These are phyloP conservation scores for Citrullus colocynthis DNA, from an alignment of 306 rosid species.

Conservation along the genomic window DNA sequence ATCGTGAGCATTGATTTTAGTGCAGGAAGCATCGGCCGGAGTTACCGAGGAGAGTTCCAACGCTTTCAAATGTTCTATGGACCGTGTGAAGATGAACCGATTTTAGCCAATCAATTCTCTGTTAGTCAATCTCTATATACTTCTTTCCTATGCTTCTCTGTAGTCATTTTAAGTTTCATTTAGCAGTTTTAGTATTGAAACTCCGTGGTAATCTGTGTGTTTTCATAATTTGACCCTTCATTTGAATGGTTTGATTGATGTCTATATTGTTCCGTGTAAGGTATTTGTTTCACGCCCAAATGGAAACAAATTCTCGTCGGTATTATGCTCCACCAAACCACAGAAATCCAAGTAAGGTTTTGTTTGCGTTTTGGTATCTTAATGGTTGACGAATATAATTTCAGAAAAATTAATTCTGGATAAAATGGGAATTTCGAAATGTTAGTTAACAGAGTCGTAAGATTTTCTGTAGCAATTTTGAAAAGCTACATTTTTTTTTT, in stretches of 20 bases:
- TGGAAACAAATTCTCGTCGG: slow-evolving; percentile 61
- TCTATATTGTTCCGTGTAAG: slow-evolving; percentile 17
- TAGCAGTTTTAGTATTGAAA: too few relatives aligned
- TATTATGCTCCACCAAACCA: slow-evolving; percentile 44
- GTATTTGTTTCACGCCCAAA: slow-evolving; percentile 68
- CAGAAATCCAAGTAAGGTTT: slow-evolving; percentile 27
- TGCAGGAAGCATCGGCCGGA: slow-evolving; percentile 86
- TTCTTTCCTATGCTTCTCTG: not conserved
- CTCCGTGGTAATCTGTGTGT: too few relatives aligned
- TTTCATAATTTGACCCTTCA: too few relatives aligned
- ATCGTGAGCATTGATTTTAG: slow-evolving; percentile 17
- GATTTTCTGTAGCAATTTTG: too few relatives aligned
- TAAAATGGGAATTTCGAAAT: too few relatives aligned
- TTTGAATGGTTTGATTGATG: not conserved
- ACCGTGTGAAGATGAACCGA: slow-evolving; percentile 62
- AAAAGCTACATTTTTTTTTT: too few relatives aligned
- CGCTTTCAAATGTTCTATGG: slow-evolving; percentile 71
- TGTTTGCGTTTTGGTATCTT: too few relatives aligned
- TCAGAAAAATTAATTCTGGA: too few relatives aligned
- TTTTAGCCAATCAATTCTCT: slow-evolving; percentile 86
- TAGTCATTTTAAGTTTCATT: not conserved
- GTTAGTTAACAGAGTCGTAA: too few relatives aligned
- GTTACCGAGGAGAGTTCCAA: slow-evolving; percentile 78
- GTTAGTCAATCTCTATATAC: slow-evolving; percentile 26
- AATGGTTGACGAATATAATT: too few relatives aligned